Evolutionary conservation across 2,329 filamentous ascomycete species (phyloP).

Genomic region (Fusarium sp.): DNA sequence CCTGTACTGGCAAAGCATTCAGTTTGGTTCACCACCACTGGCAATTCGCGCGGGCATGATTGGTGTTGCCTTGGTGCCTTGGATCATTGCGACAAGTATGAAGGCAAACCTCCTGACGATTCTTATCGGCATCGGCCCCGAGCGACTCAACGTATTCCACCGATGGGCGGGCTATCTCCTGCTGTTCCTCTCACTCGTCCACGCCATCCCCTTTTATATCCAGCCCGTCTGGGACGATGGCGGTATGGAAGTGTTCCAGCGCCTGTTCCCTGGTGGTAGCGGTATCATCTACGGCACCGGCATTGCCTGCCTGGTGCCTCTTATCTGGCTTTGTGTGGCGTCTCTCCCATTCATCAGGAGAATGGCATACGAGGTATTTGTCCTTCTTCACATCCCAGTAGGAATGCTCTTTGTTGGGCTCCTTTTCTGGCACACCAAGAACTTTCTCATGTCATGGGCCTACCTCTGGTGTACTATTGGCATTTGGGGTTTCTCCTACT

Average conservation of each 20-base stretch:
- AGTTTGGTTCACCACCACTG: conserved; percentile 87
- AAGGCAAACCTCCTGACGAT: conserved; percentile 89
- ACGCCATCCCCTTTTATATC: conserved; percentile 90
- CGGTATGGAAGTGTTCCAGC: conserved; percentile 76
- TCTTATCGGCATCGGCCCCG: conserved; percentile 90
- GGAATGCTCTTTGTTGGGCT: conserved; percentile 84
- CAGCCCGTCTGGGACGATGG: conserved; percentile 87
- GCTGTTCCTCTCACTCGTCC: conserved; percentile 83
- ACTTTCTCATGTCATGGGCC: conserved; percentile 89
- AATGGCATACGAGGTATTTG: conserved; percentile 87
- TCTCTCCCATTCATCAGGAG: conserved; percentile 84
- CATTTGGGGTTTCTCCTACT: conserved; percentile 82
- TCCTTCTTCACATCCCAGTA: conserved; percentile 83
- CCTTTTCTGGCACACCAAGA: conserved; percentile 96
- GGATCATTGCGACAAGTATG: conserved; percentile 90
- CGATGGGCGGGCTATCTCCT: conserved; percentile 92
- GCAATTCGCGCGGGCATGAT: conserved; percentile 93
- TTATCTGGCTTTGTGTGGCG: conserved; percentile 85
- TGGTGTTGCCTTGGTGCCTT: conserved; percentile 89
- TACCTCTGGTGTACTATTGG: conserved; percentile 86
- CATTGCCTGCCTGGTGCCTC: conserved; percentile 82
- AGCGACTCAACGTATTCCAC: conserved; percentile 92
- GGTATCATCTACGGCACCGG: conserved; percentile 88
- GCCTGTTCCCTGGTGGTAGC: conserved; percentile 73
- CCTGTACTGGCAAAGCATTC: conserved; percentile 89